These are phyloP conservation scores for Calonectria montana DNA, from an alignment of 2,329 filamentous ascomycete species.

Conservation along the genomic window DNA sequence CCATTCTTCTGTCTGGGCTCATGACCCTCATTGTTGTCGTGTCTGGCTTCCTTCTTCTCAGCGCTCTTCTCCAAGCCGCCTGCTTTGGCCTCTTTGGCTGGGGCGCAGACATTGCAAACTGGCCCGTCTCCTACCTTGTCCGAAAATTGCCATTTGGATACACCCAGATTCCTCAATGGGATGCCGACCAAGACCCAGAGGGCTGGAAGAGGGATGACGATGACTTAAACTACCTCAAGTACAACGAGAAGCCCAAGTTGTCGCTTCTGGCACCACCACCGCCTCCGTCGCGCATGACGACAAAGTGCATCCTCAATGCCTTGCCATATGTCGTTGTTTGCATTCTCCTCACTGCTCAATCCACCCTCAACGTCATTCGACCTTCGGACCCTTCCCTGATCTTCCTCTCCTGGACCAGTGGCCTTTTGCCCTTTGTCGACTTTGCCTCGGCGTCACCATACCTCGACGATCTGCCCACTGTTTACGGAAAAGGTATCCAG, in stretches of 20 bases:
- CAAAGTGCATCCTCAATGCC: conserved; percentile 16
- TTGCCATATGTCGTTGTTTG: conserved; percentile 37
- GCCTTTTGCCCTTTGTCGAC: conserved; percentile 49
- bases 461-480: conserved; percentile 39
- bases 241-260: conserved; percentile 28
- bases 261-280: neutral
- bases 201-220: conserved; percentile 21
- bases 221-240: conserved; percentile 3
- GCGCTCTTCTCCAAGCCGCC: conserved; percentile 41
- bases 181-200: conserved; percentile 11
- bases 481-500: conserved; percentile 42
- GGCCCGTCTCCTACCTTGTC: conserved; percentile 36
- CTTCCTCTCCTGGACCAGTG: conserved; percentile 50
- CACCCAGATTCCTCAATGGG: conserved; percentile 23
- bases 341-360: conserved; percentile 40
- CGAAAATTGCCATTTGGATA: conserved; percentile 20
- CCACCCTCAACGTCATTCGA: conserved; percentile 39
- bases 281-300: neutral
- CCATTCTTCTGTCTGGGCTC: conserved; percentile 47
- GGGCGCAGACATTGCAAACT: conserved; percentile 44
- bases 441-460: conserved; percentile 46
- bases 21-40: conserved; percentile 42
- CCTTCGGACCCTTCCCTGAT: conserved; percentile 47
- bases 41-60: conserved; percentile 28
- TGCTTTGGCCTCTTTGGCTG: conserved; percentile 42